phyloP scores from a whole-genome alignment of 768 basidiomycete genomes.

The Tricholoma flavovirens region DNA sequence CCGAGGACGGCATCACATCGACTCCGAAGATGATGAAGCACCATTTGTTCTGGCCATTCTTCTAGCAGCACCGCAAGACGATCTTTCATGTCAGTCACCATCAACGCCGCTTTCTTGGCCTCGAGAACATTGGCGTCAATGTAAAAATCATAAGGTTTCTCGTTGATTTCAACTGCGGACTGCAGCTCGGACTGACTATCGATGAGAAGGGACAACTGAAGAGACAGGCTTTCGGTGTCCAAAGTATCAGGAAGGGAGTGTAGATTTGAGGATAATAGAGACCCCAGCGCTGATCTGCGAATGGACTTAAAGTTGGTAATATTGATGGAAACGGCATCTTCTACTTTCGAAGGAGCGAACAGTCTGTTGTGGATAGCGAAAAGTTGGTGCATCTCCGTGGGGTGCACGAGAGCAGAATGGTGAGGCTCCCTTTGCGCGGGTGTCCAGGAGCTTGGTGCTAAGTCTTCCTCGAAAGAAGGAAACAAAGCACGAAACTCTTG shows the following conservation, averaged over 20 bases:
- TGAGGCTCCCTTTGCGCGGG: slow-evolving; percentile 8
- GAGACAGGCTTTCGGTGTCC: slow-evolving; percentile 45
- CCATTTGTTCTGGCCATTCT: slow-evolving; percentile 98
- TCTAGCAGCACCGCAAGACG: slow-evolving; percentile 53
- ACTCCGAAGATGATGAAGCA: slow-evolving; percentile 75
- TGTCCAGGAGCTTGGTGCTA: slow-evolving; percentile 28
- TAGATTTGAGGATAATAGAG: slow-evolving; percentile 25
- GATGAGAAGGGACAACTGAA: slow-evolving; percentile 48
- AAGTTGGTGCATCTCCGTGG: slow-evolving; percentile 33
- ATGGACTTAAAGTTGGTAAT: slow-evolving; percentile 25
- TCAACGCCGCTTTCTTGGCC: slow-evolving; percentile 49
- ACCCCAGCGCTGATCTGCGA: slow-evolving; percentile 27
- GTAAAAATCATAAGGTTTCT: slow-evolving; percentile 68
- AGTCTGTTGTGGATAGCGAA: slow-evolving; percentile 45
- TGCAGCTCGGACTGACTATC: slow-evolving; percentile 30
- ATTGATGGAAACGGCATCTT: not conserved
- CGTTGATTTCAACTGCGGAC: slow-evolving; percentile 11
- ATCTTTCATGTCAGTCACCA: slow-evolving; percentile 44
- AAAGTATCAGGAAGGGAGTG: slow-evolving; percentile 34
- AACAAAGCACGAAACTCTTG: slow-evolving; percentile 81
- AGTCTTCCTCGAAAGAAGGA: slow-evolving; percentile 69
- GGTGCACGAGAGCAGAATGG: slow-evolving; percentile 24
- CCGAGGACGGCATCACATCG: slow-evolving; percentile 63
- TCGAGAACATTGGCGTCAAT: slow-evolving; percentile 69
- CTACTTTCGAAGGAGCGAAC: slow-evolving; percentile 18